Evolutionary conservation across 2,329 filamentous ascomycete species (phyloP).

Genomic region (Nigrospora sphaerica): DNA sequence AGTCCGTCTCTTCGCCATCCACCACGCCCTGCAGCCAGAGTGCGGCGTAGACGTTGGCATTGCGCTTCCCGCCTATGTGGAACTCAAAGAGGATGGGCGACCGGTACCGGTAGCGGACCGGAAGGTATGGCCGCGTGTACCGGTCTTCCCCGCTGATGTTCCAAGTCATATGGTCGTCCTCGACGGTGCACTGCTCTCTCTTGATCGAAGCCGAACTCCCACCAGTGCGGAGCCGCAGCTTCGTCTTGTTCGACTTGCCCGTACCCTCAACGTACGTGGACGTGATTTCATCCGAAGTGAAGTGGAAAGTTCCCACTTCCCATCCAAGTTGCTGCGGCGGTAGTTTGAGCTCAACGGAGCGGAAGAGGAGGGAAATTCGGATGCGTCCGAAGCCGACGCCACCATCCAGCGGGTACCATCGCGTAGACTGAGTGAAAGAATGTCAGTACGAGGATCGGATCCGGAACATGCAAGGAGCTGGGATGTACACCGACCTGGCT

Average conservation of each 20-base stretch:
- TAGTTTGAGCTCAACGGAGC: conserved; percentile 77
- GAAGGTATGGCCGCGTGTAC: conserved; percentile 56
- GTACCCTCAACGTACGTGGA: conserved; percentile 42
- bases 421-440: conserved; percentile 40
- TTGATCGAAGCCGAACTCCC: conserved; percentile 70
- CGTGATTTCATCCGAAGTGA: conserved; percentile 63
- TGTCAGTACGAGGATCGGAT: too few relatives aligned
- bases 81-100: conserved; percentile 89
- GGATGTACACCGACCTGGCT: conserved; percentile 50
- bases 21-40: conserved; percentile 82
- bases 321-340: conserved; percentile 84
- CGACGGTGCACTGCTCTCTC: conserved; percentile 54
- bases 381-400: conserved; percentile 88
- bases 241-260: conserved; percentile 49
- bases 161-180: conserved; percentile 45
- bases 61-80: conserved; percentile 60
- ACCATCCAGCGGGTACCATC: conserved; percentile 95
- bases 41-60: conserved; percentile 67
- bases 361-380: conserved; percentile 83
- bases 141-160: conserved; percentile 37
- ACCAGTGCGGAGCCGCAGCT: conserved; percentile 74
- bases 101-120: conserved; percentile 84
- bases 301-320: conserved; percentile 93
- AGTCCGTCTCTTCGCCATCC: conserved; percentile 69
- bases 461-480: too few relatives aligned